Conservation (phyloP, 2,329 filamentous ascomycete species). For the Grosmannia serpens region DNA sequence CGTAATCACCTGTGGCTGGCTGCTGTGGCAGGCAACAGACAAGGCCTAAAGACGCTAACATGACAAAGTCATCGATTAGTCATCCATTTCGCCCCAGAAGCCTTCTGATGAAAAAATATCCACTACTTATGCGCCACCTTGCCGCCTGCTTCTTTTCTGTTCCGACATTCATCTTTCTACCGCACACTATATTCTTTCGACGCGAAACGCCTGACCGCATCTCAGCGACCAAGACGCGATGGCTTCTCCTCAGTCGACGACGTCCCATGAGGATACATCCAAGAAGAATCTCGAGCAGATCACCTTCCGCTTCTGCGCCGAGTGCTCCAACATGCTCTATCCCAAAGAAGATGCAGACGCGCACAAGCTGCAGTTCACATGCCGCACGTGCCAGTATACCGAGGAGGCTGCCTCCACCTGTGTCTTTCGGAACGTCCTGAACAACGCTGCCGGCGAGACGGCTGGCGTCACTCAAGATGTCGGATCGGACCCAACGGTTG, state of each 20-base stretch:
- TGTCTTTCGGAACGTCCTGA: slow-evolving; percentile 90
- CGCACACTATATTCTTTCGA: not conserved
- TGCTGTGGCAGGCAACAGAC: not conserved
- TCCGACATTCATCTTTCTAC: not conserved
- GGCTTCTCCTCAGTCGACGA: slow-evolving; percentile 44
- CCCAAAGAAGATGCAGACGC: slow-evolving; percentile 84
- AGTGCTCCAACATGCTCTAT: slow-evolving; percentile 98
- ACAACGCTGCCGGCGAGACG: slow-evolving; percentile 84
- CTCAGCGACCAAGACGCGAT: slow-evolving; percentile 22
- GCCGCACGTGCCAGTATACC: slow-evolving; percentile 87
- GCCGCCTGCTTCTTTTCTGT: not conserved
- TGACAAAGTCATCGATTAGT: not conserved
- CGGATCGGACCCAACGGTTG: slow-evolving; percentile 94
- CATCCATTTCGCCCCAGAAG: not conserved
- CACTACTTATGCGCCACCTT: not conserved
- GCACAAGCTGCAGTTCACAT: slow-evolving; percentile 85
- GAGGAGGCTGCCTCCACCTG: slow-evolving; percentile 80
- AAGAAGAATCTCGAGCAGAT: slow-evolving; percentile 63
- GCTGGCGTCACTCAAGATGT: slow-evolving; percentile 97
- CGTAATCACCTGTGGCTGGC: not conserved
- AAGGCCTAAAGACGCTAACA: not conserved
- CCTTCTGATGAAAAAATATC: no score
- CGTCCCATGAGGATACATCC: slow-evolving; percentile 28
- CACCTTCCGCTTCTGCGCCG: slow-evolving; percentile 94
- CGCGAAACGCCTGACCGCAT: not conserved